Base-by-base conservation (phyloP, 352 stramenopile genomes). In the Elongisporangium prolatum region DNA sequence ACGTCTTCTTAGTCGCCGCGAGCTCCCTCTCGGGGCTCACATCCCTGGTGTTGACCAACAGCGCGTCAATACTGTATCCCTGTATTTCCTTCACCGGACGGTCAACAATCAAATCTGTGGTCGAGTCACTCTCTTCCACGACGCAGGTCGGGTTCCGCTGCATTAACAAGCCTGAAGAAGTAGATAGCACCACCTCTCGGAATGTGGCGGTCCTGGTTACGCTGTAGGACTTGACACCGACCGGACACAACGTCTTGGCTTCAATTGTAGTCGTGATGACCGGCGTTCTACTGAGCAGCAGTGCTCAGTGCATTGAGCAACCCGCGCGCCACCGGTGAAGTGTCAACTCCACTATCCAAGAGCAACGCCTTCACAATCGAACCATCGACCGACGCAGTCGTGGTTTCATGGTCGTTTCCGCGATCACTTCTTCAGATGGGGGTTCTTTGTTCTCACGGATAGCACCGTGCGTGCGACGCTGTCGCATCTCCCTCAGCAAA, bases 71-170 rank as follows among this genome's bases (percentile, higher is more conserved):
- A 17, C 56, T 60, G 48, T 65, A 68, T 17, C 61, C 61, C 11
- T 65, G 40, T 18, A n/a, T 13, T 22, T 54, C 50, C 59, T 65
- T 68, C 4, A 68, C 50, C 13, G 61, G 57, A 21, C 53, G 47
- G 2, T 56, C 56, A 37, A 68, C 54, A 7, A 64, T 52, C 11
- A 68, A 5, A n/a, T 54, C 47, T 9, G 65, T 44, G 7, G 44
- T 20, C 24, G 21, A 21, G 21, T 47, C 24, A 16, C 38, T 49
- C 25, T 65, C 48, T 1, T 62, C 55, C 2, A 68, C 24, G 56
- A 48, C 65, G n/a, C 44, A 57, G 2, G 11, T 28, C 28, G 61
- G 25, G 37, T 60, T 52, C n/a, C 61, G 56, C 34, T 65, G 38
- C 5, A 57, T 25, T 21, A 68, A n/a, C 6, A 50, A 56, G 2